phyloP scores from a whole-genome alignment of 139 green algal species.

The Gonium pectorale region DNA sequence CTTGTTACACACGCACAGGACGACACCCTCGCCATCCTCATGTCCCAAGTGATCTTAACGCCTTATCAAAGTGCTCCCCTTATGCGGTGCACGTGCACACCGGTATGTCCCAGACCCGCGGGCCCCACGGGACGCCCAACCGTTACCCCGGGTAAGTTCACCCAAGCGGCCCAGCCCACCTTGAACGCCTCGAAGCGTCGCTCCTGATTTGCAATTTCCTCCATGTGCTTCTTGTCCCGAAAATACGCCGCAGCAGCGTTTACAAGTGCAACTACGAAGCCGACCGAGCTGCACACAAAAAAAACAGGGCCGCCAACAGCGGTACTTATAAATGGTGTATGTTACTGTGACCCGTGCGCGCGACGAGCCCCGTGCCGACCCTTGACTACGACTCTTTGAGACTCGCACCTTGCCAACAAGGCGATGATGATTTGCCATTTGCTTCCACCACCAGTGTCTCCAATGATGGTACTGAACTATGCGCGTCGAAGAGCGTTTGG shows the following conservation, averaged over 20 bases:
- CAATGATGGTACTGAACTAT: neutral
- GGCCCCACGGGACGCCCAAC: no score
- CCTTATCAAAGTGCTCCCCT: neutral
- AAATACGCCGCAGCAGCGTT: conserved; percentile 32
- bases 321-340: neutral
- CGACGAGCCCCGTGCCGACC: neutral
- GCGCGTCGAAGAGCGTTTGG: neutral
- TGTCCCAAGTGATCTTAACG: no score
- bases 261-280: conserved; percentile 32
- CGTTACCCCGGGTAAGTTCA: no score
- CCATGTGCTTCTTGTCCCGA: conserved; percentile 25
- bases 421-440: conserved; percentile 34
- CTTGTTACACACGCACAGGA: no score
- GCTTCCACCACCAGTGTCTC: neutral
- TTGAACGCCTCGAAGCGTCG: conserved; percentile 42
- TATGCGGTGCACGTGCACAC: neutral
- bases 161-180: conserved; percentile 12
- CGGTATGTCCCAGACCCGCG: no score
- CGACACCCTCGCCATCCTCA: no score
- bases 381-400: conserved; percentile 8
- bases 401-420: conserved; percentile 1
- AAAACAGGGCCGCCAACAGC: neutral
- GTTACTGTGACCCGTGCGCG: neutral
- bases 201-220: conserved; percentile 37
- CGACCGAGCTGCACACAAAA: neutral